A percentile compares a stretch with the other conserved stretches of the same genome.
phyloP scores from a whole-genome alignment of 805 yeast species.

The Starmerella apicola region DNA sequence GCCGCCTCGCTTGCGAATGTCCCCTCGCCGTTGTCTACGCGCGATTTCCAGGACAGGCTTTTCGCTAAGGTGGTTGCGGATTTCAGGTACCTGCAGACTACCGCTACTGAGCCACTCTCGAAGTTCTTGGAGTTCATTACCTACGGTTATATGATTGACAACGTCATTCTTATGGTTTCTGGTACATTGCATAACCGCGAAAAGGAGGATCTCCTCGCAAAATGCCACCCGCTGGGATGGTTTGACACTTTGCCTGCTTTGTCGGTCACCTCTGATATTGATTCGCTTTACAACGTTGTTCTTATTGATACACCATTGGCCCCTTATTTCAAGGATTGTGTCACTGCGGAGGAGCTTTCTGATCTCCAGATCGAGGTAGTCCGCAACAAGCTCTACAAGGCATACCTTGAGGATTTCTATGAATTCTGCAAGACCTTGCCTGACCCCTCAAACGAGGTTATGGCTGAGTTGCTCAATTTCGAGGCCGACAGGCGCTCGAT shows the following conservation, averaged over 20 bases:
- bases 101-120: constrained; percentile 67
- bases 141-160: constrained; percentile 97
- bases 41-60: constrained; percentile 71
- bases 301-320: constrained; percentile 95
- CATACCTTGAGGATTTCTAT: constrained; percentile 80
- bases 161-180: constrained; percentile 87
- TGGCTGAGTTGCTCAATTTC: constrained; percentile 65
- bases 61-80: constrained; percentile 64
- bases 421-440: constrained; percentile 54
- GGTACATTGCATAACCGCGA: constrained; percentile 96
- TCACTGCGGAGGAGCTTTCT: constrained; percentile 69
- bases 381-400: constrained; percentile 82
- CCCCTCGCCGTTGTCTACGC: constrained; percentile 71
- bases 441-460: constrained; percentile 67
- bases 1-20: constrained; percentile 79
- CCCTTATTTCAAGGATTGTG: constrained; percentile 83
- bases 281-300: constrained; percentile 83
- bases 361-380: constrained; percentile 92
- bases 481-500: constrained; percentile 94
- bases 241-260: constrained; percentile 94
- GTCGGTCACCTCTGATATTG: constrained; percentile 88
- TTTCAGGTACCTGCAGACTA: constrained; percentile 73
- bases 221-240: constrained; percentile 98
- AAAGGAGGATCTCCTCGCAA: constrained; percentile 68
- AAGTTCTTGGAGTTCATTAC: constrained; percentile 84